Percentiles rank a stretch among this genome's conserved stretches.
Conservation (phyloP, 2,329 filamentous ascomycete genomes). For the Chaetothyriales sp. region DNA sequence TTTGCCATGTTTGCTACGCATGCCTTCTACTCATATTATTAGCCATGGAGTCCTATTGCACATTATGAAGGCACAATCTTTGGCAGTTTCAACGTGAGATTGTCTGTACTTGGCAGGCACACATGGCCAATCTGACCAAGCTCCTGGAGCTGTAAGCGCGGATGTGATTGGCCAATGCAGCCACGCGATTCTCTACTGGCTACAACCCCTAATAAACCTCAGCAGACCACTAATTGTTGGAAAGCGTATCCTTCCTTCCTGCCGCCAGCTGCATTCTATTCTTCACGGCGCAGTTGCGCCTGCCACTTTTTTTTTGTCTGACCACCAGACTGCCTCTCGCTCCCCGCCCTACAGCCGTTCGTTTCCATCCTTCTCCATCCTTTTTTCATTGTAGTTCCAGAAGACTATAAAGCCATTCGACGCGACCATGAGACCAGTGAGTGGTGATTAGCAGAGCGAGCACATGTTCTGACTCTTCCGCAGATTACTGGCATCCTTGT, state of each 20-base stretch:
- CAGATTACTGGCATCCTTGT: conserved; percentile 12
- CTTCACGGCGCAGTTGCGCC: background rate
- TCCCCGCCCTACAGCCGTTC: background rate
- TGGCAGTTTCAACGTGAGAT: too few relatives aligned
- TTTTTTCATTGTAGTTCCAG: background rate
- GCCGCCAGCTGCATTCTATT: background rate
- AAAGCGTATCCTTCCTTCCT: background rate
- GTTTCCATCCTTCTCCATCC: background rate
- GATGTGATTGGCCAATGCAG: background rate
- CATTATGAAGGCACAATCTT: too few relatives aligned
- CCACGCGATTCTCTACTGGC: background rate
- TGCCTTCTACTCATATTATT: too few relatives aligned
- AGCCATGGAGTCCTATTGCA: too few relatives aligned
- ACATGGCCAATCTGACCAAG: background rate
- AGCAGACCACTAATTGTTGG: background rate
- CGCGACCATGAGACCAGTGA: background rate
- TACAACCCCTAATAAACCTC: too few relatives aligned
- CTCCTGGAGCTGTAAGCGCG: background rate
- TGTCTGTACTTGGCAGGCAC: too few relatives aligned
- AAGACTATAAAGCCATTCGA: background rate
- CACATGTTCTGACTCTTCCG: conserved; percentile 2
- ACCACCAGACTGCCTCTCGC: background rate
- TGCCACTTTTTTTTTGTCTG: background rate
- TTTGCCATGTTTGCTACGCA: too few relatives aligned
- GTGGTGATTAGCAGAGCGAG: background rate